Conservation (phyloP, 306 rosid species). For the Carpinus viminea region DNA sequence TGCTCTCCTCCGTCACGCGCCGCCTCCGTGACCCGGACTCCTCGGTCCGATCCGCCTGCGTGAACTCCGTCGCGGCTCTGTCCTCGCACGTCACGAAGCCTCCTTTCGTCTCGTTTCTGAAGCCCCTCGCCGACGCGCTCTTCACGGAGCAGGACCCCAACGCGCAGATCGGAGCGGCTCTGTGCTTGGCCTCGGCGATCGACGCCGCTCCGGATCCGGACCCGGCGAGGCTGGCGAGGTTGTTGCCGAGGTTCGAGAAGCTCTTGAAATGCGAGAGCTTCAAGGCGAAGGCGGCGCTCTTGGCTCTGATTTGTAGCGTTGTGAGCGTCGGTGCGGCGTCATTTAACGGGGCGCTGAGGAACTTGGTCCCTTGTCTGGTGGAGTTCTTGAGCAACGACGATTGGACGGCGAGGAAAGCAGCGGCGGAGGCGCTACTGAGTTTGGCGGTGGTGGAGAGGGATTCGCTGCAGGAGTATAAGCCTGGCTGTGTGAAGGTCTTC, state of each 20-base stretch:
- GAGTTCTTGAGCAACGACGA: constrained; percentile 62
- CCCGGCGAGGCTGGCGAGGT: constrained; percentile 63
- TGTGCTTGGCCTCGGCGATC: constrained; percentile 78
- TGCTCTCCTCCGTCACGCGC: constrained; percentile 57
- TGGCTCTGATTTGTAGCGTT: constrained; percentile 69
- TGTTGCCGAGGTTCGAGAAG: constrained; percentile 79
- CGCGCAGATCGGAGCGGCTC: constrained; percentile 85
- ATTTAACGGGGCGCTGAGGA: constrained; percentile 48
- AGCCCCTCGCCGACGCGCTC: constrained; percentile 78
- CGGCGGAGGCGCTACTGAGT: constrained; percentile 74
- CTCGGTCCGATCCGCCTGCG: constrained; percentile 90
- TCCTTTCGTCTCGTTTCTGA: constrained; percentile 63
- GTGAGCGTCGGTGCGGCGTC: constrained; percentile 67
- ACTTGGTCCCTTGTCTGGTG: constrained; percentile 66
- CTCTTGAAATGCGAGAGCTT: constrained; percentile 67
- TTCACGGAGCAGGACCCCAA: constrained; percentile 89
- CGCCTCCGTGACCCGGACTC: constrained; percentile 92
- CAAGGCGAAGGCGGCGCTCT: constrained; percentile 78
- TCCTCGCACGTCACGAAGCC: constrained; percentile 67
- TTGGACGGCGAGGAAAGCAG: constrained; percentile 89
- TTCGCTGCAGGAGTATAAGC: constrained; percentile 66
- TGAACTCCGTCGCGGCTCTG: constrained; percentile 67
- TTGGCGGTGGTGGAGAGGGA: constrained; percentile 69
- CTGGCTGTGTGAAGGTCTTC: constrained; percentile 55
- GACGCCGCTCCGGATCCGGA: constrained; percentile 77